phyloP scores from a whole-genome alignment of 2,329 filamentous ascomycete species.

The Trematosphaeria pertusa region DNA sequence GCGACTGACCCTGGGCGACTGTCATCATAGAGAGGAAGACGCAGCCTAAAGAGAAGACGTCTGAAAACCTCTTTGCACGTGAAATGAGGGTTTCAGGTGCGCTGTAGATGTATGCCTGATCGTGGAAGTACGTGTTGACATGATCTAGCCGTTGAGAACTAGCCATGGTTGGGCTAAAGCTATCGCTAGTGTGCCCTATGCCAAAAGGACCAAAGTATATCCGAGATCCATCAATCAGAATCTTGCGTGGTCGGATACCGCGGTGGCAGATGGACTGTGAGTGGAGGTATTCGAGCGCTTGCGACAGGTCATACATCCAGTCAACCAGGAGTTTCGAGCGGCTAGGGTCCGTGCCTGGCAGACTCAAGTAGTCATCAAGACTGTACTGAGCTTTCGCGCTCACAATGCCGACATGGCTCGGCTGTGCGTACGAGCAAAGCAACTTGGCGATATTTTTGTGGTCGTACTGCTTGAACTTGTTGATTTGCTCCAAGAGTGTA shows the following conservation, averaged over 20 bases:
- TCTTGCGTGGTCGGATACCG: conserved; percentile 48
- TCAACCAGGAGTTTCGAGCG: conserved; percentile 45
- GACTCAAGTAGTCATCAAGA: conserved; percentile 47
- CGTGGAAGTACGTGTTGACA: conserved; percentile 38
- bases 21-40: conserved; percentile 50
- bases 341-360: conserved; percentile 35
- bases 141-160: conserved; percentile 40
- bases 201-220: conserved; percentile 48
- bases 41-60: conserved; percentile 50
- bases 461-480: conserved; percentile 46
- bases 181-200: conserved; percentile 37
- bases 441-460: conserved; percentile 49
- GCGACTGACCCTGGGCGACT: conserved; percentile 44
- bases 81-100: conserved; percentile 48
- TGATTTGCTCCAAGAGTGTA: conserved; percentile 45
- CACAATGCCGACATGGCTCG: conserved; percentile 45
- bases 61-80: conserved; percentile 45
- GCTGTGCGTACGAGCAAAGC: conserved; percentile 48
- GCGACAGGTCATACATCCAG: conserved; percentile 51
- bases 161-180: conserved; percentile 35
- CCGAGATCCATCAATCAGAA: conserved; percentile 44
- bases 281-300: conserved; percentile 48
- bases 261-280: conserved; percentile 46
- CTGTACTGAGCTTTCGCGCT: conserved; percentile 42
- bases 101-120: conserved; percentile 47